Evolutionary conservation across 169 alveolate species (phyloP).

Genomic region (Sarcocystis neurona): DNA sequence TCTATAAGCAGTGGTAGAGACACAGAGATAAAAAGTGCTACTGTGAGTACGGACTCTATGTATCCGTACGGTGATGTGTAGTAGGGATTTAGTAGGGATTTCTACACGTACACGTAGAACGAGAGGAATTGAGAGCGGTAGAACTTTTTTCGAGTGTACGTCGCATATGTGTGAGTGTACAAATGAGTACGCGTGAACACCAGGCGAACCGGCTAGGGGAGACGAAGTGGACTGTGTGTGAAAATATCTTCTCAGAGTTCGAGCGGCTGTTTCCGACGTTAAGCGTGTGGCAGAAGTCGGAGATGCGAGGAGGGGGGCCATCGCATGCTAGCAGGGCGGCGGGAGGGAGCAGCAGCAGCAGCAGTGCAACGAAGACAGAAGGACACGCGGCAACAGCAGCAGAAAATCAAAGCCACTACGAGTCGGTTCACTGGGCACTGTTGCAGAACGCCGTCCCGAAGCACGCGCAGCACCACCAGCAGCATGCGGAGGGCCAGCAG

Average conservation of each 20-base stretch:
- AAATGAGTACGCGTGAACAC: neutral
- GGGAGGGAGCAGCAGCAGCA: slow-evolving; percentile 26
- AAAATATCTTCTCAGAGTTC: neutral
- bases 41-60: too few relatives aligned
- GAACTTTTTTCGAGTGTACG: too few relatives aligned
- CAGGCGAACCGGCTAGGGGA: neutral
- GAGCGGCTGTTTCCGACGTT: slow-evolving; percentile 51
- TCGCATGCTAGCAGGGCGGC: neutral
- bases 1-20: too few relatives aligned
- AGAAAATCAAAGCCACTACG: neutral
- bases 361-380: too few relatives aligned
- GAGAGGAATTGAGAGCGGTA: too few relatives aligned
- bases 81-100: neutral
- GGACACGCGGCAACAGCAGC: too few relatives aligned
- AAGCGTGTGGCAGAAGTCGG: slow-evolving; percentile 16
- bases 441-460: neutral
- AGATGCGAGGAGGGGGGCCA: neutral
- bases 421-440: neutral
- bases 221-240: neutral
- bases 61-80: neutral
- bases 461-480: slow-evolving; percentile 23
- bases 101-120: neutral
- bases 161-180: neutral
- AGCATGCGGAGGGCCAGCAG: neutral
- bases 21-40: too few relatives aligned